Conservation (phyloP, 768 basidiomycete genomes). For the Dioszegia hungarica region DNA sequence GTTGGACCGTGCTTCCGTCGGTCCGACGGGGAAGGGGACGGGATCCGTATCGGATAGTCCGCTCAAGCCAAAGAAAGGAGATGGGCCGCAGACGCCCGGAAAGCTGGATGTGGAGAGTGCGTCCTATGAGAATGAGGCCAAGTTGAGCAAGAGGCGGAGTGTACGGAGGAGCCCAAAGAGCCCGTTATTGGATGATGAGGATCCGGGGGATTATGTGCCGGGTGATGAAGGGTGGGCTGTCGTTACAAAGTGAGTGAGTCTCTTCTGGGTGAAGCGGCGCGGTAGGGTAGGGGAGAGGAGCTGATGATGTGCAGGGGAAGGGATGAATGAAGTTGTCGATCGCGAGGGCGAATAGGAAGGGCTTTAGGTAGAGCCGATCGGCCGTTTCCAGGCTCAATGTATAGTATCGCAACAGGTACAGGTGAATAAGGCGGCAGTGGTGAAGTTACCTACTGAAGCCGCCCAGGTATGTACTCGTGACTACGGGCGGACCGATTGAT, state of each 20-base stretch:
- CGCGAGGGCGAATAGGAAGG: no score
- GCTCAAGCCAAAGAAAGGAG: no score
- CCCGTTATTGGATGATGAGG: slow-evolving; percentile 40
- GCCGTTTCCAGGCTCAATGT: no score
- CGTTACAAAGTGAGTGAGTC: slow-evolving; percentile 39
- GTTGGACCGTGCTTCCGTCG: neutral
- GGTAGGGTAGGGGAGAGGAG: neutral
- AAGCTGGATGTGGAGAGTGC: neutral
- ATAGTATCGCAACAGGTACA: no score
- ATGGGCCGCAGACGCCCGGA: slow-evolving; percentile 7
- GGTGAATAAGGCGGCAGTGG: no score
- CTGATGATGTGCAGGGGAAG: neutral
- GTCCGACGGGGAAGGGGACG: no score
- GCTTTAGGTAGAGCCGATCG: no score
- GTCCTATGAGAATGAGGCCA: neutral
- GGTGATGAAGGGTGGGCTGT: slow-evolving; percentile 41
- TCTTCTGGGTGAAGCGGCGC: neutral
- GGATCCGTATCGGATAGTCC: no score
- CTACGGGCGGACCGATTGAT: no score
- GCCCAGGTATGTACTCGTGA: no score
- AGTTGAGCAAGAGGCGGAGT: neutral
- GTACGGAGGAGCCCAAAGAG: slow-evolving; percentile 26
- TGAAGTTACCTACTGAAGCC: no score
- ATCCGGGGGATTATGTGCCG: slow-evolving; percentile 40
- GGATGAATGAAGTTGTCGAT: neutral